These are phyloP conservation scores for Penicillium vulpinum DNA, from an alignment of 2,329 filamentous ascomycete species.

Conservation along the genomic window DNA sequence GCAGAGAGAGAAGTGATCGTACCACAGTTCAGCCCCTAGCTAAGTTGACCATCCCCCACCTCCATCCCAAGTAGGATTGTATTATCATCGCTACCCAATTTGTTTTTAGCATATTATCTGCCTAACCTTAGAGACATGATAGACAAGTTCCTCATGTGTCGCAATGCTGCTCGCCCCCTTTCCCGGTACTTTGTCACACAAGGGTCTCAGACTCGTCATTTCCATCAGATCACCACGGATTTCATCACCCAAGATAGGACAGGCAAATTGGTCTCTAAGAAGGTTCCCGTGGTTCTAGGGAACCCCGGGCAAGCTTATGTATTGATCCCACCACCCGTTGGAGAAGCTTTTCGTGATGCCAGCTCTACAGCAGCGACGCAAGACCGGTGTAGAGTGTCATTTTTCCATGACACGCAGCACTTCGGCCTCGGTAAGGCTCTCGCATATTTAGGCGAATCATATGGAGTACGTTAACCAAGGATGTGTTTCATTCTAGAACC, in stretches of 20 bases:
- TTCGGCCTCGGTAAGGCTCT: slow-evolving; percentile 25
- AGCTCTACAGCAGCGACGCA: slow-evolving; percentile 9
- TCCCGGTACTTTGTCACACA: background rate
- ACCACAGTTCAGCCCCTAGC: background rate
- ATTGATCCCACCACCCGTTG: slow-evolving; percentile 21
- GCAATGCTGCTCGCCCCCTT: slow-evolving; percentile 13
- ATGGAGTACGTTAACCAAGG: background rate
- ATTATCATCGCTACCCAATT: too few relatives aligned
- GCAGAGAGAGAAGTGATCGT: background rate
- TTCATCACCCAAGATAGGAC: slow-evolving; percentile 20
- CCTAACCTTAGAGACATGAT: background rate
- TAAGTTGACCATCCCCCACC: background rate
- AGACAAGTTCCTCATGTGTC: slow-evolving; percentile 12
- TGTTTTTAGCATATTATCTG: background rate
- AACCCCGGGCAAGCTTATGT: slow-evolving; percentile 26
- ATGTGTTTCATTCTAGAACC: slow-evolving; percentile 13
- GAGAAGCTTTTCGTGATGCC: slow-evolving; percentile 24
- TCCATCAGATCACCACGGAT: slow-evolving; percentile 26
- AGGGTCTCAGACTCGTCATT: slow-evolving; percentile 14
- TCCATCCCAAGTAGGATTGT: background rate
- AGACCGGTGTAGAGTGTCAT: slow-evolving; percentile 28
- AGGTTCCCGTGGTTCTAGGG: slow-evolving; percentile 24
- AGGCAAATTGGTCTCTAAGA: slow-evolving; percentile 20
- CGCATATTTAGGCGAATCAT: too few relatives aligned
- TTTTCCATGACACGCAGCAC: slow-evolving; percentile 28